Conservation (phyloP, 345 rosid species). For the Toxicodendron radicans region DNA sequence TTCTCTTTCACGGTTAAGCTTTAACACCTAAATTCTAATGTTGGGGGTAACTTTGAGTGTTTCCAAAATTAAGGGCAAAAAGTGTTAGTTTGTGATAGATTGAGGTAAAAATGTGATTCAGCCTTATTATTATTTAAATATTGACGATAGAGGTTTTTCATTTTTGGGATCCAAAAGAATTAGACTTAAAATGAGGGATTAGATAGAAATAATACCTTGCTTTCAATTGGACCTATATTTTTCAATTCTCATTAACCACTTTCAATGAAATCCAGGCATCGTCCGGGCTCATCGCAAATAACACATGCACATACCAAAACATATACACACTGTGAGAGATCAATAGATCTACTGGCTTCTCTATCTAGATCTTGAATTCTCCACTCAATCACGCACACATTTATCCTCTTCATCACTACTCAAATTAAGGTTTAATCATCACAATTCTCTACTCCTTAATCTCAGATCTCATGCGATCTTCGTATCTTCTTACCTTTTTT, state of each 20-base stretch:
- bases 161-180: background rate
- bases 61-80: too few species aligned
- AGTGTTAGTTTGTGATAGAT: too few species aligned
- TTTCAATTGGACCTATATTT: background rate
- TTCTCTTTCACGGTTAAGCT: too few species aligned
- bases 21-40: too few species aligned
- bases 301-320: background rate
- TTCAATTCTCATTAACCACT: background rate
- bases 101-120: too few species aligned
- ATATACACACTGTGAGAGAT: background rate
- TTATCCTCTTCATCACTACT: background rate
- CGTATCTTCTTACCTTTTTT: background rate
- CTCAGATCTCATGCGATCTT: conserved; percentile 9
- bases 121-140: too few species aligned
- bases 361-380: conserved; percentile 3
- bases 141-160: too few species aligned
- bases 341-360: conserved; percentile 1
- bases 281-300: background rate
- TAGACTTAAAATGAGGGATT: background rate
- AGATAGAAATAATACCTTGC: background rate
- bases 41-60: too few species aligned
- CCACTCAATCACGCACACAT: background rate
- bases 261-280: background rate
- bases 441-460: background rate
- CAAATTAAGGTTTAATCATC: background rate